Percentiles rank a stretch among this genome's conserved stretches.
These are phyloP conservation scores for Escovopsis sp. DNA, from an alignment of 2,329 filamentous ascomycete genomes.

Conservation along the genomic window DNA sequence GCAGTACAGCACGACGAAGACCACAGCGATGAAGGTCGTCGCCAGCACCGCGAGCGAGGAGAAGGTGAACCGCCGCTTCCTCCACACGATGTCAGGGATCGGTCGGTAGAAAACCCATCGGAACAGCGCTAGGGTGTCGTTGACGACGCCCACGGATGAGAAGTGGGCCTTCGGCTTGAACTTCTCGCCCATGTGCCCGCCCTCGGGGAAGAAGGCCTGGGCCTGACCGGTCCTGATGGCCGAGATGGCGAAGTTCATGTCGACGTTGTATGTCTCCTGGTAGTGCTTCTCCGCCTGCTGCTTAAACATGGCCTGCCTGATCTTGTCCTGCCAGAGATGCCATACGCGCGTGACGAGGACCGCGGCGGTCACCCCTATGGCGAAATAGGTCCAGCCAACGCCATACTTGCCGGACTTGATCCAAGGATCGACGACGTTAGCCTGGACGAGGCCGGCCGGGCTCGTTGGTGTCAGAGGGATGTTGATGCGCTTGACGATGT, in stretches of 20 bases:
- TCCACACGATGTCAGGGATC: conserved; percentile 56
- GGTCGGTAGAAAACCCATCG: conserved; percentile 83
- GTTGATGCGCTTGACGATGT: conserved; percentile 38
- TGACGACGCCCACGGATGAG: conserved; percentile 58
- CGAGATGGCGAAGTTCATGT: conserved; percentile 30
- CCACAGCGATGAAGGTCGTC: conserved; percentile 50
- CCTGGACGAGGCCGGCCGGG: conserved; percentile 45
- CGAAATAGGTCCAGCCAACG: conserved; percentile 78
- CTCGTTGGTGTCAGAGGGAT: conserved; percentile 46
- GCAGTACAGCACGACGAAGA: conserved; percentile 64
- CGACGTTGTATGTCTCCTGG: conserved; percentile 34
- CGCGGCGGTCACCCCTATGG: conserved; percentile 51
- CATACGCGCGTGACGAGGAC: conserved; percentile 61
- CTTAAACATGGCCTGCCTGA: conserved; percentile 77
- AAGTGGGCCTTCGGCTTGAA: conserved; percentile 56
- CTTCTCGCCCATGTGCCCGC: conserved; percentile 38
- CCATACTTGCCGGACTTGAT: conserved; percentile 70
- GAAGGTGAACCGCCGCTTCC: conserved; percentile 57
- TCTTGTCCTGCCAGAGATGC: conserved; percentile 87
- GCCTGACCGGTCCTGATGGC: conserved; percentile 32
- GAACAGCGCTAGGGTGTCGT: conserved; percentile 68
- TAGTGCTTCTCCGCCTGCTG: conserved; percentile 58
- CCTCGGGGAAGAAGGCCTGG: conserved; percentile 62
- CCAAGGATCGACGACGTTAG: conserved; percentile 62
- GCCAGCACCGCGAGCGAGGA: conserved; percentile 61